Percentiles rank a stretch among this genome's conserved stretches.
Evolutionary conservation across 1,139 yeast genomes (phyloP).

Genomic region (Geotrichum klebahnii): DNA sequence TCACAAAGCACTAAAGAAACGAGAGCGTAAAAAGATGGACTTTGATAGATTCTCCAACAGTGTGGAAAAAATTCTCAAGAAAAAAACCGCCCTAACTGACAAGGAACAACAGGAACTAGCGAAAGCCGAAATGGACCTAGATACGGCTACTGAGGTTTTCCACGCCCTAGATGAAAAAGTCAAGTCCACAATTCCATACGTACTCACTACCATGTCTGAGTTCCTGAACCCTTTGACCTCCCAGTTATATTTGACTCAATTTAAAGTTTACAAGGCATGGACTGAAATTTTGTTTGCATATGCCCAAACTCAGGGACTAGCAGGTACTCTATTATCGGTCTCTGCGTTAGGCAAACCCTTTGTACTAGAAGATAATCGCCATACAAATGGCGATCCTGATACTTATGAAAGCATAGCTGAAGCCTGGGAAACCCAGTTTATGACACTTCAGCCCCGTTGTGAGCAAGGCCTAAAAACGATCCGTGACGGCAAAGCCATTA

Average conservation of each 20-base stretch:
- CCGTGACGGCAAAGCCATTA: slow-evolving; percentile 34
- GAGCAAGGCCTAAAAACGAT: slow-evolving; percentile 34
- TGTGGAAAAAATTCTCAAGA: slow-evolving; percentile 46
- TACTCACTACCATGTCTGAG: slow-evolving; percentile 49
- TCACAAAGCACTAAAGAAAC: slow-evolving; percentile 46
- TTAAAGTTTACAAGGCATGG: slow-evolving; percentile 29
- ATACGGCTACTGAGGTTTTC: slow-evolving; percentile 35
- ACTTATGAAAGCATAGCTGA: slow-evolving; percentile 28
- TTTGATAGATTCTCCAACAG: slow-evolving; percentile 44
- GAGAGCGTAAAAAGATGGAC: slow-evolving; percentile 47
- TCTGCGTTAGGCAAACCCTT: slow-evolving; percentile 1
- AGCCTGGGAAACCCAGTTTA: slow-evolving; percentile 34
- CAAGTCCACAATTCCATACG: slow-evolving; percentile 47
- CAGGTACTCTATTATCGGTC: slow-evolving; percentile 12
- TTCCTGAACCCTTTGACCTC: slow-evolving; percentile 44
- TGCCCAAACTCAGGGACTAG: slow-evolving; percentile 33
- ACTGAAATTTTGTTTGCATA: slow-evolving; percentile 30
- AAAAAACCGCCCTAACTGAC: slow-evolving; percentile 34
- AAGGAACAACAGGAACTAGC: slow-evolving; percentile 34
- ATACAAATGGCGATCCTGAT: slow-evolving; percentile 13
- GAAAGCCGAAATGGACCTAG: slow-evolving; percentile 35
- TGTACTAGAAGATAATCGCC: not conserved
- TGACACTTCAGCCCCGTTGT: slow-evolving; percentile 31
- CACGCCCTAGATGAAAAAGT: slow-evolving; percentile 45
- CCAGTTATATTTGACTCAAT: slow-evolving; percentile 34